Conservation (phyloP, 1,284 basidiomycete genomes). For the Fomitopsis palustris region DNA sequence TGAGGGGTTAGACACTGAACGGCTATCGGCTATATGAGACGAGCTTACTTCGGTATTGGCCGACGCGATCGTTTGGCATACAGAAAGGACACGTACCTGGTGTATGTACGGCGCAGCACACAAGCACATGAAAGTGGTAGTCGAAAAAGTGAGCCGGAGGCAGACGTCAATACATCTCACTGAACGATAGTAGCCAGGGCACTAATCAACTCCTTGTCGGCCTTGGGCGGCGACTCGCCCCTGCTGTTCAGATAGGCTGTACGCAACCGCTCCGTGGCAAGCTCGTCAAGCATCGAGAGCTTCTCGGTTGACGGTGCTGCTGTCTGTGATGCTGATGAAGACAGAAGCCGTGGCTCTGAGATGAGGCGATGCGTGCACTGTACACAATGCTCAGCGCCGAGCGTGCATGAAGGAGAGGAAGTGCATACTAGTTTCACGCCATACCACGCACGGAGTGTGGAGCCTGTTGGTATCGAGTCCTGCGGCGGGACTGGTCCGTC, state of each 20-base stretch:
- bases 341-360: conserved; percentile 31
- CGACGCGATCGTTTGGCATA: too few relatives aligned
- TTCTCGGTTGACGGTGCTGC: conserved; percentile 47
- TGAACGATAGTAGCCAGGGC: conserved; percentile 24
- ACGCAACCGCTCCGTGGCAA: conserved; percentile 69
- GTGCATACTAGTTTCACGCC: conserved; percentile 78
- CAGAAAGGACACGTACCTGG: too few relatives aligned
- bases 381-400: neutral
- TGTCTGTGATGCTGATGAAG: conserved; percentile 53
- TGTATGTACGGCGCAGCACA: too few relatives aligned
- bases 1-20: too few relatives aligned
- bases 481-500: conserved; percentile 33
- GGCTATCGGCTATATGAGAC: too few relatives aligned
- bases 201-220: conserved; percentile 21
- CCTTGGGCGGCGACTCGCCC: conserved; percentile 24
- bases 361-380: conserved; percentile 60
- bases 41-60: too few relatives aligned
- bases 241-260: conserved; percentile 43
- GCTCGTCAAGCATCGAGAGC: conserved; percentile 51
- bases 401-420: neutral
- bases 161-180: conserved; percentile 10
- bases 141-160: too few relatives aligned
- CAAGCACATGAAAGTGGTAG: too few relatives aligned
- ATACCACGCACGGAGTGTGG: conserved; percentile 76
- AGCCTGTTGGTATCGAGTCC: conserved; percentile 50